Evolutionary conservation across 1,284 basidiomycete genomes (phyloP).

Genomic region (Pyrrhoderma noxium): DNA sequence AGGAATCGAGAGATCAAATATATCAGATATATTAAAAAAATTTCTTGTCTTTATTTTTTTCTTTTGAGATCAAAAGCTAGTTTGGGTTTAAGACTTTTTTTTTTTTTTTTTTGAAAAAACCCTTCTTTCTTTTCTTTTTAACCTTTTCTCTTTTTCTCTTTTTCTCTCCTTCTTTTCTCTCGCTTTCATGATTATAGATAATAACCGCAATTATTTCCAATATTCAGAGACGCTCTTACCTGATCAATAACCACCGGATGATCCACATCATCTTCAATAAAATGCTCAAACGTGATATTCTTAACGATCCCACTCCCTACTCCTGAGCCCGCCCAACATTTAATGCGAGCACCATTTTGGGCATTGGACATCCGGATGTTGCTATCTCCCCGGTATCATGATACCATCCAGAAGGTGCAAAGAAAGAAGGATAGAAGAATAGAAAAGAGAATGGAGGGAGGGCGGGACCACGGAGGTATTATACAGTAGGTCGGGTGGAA

Average conservation of each 20-base stretch:
- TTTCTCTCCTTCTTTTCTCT: too few relatives aligned
- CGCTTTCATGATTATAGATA: too few relatives aligned
- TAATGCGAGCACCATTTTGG: constrained; percentile 45
- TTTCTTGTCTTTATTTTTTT: too few relatives aligned
- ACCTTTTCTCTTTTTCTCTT: too few relatives aligned
- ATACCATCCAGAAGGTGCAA: not conserved
- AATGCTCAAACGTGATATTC: constrained; percentile 36
- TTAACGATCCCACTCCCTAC: constrained; percentile 31
- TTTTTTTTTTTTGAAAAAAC: too few relatives aligned
- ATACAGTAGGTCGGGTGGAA: too few relatives aligned
- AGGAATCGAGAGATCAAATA: too few relatives aligned
- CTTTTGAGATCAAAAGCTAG: too few relatives aligned
- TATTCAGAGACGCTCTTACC: constrained; percentile 18
- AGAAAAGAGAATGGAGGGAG: not conserved
- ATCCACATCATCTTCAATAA: constrained; percentile 35
- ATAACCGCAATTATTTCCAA: not conserved
- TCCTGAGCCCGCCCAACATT: constrained; percentile 34
- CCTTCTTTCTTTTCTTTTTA: too few relatives aligned
- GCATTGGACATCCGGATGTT: constrained; percentile 43
- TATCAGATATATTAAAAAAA: too few relatives aligned
- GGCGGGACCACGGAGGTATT: too few relatives aligned
- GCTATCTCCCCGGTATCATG: constrained; percentile 22
- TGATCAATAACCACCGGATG: constrained; percentile 38
- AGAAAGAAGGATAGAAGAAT: not conserved
- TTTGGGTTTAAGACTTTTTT: too few relatives aligned